phyloP scores from a whole-genome alignment of 2,329 filamentous ascomycete species.

The Aaosphaeria arxii region DNA sequence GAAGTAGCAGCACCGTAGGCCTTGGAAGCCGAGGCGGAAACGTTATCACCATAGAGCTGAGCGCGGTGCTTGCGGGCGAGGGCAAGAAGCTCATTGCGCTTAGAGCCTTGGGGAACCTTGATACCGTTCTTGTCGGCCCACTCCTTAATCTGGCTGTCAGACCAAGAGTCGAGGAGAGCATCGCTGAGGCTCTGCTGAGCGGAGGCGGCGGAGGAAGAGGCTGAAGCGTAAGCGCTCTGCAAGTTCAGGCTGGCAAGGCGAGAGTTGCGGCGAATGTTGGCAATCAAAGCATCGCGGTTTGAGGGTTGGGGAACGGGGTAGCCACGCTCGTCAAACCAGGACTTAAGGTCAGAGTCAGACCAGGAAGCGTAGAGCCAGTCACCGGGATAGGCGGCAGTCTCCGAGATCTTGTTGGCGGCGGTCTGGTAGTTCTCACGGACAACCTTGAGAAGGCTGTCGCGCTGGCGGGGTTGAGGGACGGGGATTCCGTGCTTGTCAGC shows the following conservation, averaged over 20 bases:
- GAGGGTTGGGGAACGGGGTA: slow-evolving; percentile 81
- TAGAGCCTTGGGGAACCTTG: slow-evolving; percentile 86
- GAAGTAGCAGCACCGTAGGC: slow-evolving; percentile 46
- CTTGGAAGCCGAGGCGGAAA: slow-evolving; percentile 38
- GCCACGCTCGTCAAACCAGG: slow-evolving; percentile 87
- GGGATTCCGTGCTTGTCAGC: slow-evolving; percentile 85
- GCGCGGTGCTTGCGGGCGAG: slow-evolving; percentile 85
- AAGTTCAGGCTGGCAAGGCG: slow-evolving; percentile 70
- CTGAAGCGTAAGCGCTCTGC: slow-evolving; percentile 47
- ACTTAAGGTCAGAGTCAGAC: slow-evolving; percentile 90
- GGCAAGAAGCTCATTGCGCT: slow-evolving; percentile 83
- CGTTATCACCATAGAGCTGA: slow-evolving; percentile 65
- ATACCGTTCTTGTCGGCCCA: slow-evolving; percentile 91
- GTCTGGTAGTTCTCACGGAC: slow-evolving; percentile 79
- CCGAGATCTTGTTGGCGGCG: slow-evolving; percentile 69
- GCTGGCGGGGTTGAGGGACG: slow-evolving; percentile 80
- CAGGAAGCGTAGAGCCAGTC: slow-evolving; percentile 91
- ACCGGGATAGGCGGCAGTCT: slow-evolving; percentile 83
- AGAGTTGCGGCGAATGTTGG: slow-evolving; percentile 85
- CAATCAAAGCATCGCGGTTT: slow-evolving; percentile 82
- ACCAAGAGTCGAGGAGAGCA: slow-evolving; percentile 84
- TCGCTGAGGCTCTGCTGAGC: slow-evolving; percentile 77
- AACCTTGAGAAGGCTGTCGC: slow-evolving; percentile 76
- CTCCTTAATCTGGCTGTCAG: slow-evolving; percentile 84
- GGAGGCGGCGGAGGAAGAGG: slow-evolving; percentile 50